Conservation (phyloP, 371 early-diverging fungal species). For the Actinomortierella ambigua region DNA sequence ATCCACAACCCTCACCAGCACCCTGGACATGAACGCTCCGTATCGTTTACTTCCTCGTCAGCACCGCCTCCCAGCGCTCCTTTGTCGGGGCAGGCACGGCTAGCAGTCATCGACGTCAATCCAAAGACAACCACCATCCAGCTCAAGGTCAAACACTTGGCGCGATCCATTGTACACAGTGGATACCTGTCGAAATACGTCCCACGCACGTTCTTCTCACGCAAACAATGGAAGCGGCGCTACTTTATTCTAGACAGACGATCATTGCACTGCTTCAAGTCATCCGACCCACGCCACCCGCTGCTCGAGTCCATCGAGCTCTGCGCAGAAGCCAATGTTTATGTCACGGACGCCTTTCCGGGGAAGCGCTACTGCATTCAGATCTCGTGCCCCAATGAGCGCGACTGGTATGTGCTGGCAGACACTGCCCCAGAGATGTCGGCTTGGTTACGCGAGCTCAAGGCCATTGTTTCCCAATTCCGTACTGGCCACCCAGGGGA, state of each 20-base stretch:
- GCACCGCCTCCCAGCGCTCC: no score
- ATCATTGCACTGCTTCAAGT: slow-evolving; percentile 37
- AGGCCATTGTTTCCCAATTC: slow-evolving; percentile 23
- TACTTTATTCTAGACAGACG: slow-evolving; percentile 29
- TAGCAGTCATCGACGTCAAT: no score
- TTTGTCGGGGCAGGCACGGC: no score
- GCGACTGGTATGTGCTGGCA: slow-evolving; percentile 39
- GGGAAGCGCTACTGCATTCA: slow-evolving; percentile 43
- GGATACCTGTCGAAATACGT: slow-evolving; percentile 38
- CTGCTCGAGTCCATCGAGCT: slow-evolving; percentile 28
- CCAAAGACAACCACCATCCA: slow-evolving; percentile 3
- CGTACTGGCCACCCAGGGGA: slow-evolving; percentile 13
- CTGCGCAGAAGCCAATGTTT: slow-evolving; percentile 31
- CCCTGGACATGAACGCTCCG: no score
- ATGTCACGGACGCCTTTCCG: slow-evolving; percentile 36
- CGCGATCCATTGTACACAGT: slow-evolving; percentile 11
- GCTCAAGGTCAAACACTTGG: slow-evolving; percentile 24
- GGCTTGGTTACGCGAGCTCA: slow-evolving; percentile 37
- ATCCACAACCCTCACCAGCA: no score
- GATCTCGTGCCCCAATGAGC: slow-evolving; percentile 28
- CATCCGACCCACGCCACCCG: slow-evolving; percentile 34
- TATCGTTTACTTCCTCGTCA: no score
- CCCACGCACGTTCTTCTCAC: slow-evolving; percentile 37
- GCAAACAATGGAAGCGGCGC: slow-evolving; percentile 44
- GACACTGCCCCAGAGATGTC: slow-evolving; percentile 38